phyloP scores from a whole-genome alignment of 2,329 filamentous ascomycete genomes.

The Trichoderma sp. region DNA sequence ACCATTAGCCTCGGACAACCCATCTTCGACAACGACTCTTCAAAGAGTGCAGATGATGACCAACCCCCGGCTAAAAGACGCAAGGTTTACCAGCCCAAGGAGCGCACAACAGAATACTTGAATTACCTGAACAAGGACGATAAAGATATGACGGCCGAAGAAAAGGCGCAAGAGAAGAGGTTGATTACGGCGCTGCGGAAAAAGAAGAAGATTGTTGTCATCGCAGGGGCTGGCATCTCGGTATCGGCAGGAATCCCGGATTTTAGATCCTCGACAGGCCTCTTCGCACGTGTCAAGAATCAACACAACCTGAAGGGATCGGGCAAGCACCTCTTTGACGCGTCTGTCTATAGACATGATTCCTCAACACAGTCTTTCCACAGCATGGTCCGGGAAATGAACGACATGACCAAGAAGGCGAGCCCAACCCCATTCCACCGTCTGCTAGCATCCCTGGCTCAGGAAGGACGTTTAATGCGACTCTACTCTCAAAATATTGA shows the following conservation, averaged over 20 bases:
- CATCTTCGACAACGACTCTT: conserved; percentile 35
- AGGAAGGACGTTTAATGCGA: conserved; percentile 82
- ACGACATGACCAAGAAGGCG: conserved; percentile 73
- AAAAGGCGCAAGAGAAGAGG: conserved; percentile 62
- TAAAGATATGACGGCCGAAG: conserved; percentile 48
- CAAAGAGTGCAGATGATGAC: conserved; percentile 51
- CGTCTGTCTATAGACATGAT: conserved; percentile 94
- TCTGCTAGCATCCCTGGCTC: conserved; percentile 83
- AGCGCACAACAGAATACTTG: conserved; percentile 79
- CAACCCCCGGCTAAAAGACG: conserved; percentile 75
- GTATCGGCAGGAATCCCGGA: conserved; percentile 96
- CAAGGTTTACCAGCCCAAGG: conserved; percentile 59
- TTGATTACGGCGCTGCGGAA: conserved; percentile 76
- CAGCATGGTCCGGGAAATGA: conserved; percentile 90
- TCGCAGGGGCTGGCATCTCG: conserved; percentile 95
- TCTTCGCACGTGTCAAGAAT: conserved; percentile 82
- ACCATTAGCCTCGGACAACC: conserved; percentile 30
- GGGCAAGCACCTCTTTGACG: conserved; percentile 94
- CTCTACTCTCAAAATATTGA: conserved; percentile 98
- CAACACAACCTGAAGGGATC: conserved; percentile 88
- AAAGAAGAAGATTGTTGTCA: conserved; percentile 94
- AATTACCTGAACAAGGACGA: conserved; percentile 61
- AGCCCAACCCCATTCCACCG: conserved; percentile 89
- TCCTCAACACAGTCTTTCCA: conserved; percentile 88
- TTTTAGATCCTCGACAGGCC: conserved; percentile 86